Evolutionary conservation across 2,329 filamentous ascomycete genomes (phyloP).

Genomic region (Didymosphaeria variabile): DNA sequence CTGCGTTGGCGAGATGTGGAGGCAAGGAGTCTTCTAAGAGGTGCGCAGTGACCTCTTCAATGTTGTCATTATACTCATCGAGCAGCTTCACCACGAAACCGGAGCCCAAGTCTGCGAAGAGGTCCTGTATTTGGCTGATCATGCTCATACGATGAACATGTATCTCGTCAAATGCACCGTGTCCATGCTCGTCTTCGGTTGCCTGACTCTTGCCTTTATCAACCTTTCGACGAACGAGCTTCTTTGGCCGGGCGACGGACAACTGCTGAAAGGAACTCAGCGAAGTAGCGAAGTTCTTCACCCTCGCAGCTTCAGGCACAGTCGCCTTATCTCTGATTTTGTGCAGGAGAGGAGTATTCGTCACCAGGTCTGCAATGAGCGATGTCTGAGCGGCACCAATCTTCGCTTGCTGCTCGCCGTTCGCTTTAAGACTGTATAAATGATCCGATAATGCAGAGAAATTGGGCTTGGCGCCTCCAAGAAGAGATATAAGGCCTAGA

Average conservation of each 20-base stretch:
- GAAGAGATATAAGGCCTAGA: slow-evolving; percentile 75
- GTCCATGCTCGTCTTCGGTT: slow-evolving; percentile 44
- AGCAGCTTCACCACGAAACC: slow-evolving; percentile 82
- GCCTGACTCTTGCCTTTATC: slow-evolving; percentile 72
- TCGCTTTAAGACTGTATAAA: slow-evolving; percentile 79
- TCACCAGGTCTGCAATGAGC: slow-evolving; percentile 82
- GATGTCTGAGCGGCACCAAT: slow-evolving; percentile 58
- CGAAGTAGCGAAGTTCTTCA: slow-evolving; percentile 68
- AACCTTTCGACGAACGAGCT: slow-evolving; percentile 64
- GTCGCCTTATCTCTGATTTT: slow-evolving; percentile 66
- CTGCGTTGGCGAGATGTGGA: slow-evolving; percentile 68
- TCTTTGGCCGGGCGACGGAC: slow-evolving; percentile 62
- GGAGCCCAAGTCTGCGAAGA: slow-evolving; percentile 87
- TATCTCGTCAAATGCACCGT: slow-evolving; percentile 58
- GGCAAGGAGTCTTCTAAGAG: slow-evolving; percentile 82
- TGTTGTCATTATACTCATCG: slow-evolving; percentile 79
- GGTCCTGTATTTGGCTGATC: slow-evolving; percentile 88
- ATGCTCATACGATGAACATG: slow-evolving; percentile 85
- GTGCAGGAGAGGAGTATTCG: slow-evolving; percentile 77
- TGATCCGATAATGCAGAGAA: slow-evolving; percentile 82
- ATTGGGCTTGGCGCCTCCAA: slow-evolving; percentile 72
- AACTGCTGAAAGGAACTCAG: slow-evolving; percentile 66
- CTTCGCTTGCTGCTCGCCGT: slow-evolving; percentile 68
- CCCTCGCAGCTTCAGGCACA: slow-evolving; percentile 61
- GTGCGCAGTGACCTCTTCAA: slow-evolving; percentile 82